phyloP scores from a whole-genome alignment of 23 red algal genomes.

The Chondrus crispus region DNA sequence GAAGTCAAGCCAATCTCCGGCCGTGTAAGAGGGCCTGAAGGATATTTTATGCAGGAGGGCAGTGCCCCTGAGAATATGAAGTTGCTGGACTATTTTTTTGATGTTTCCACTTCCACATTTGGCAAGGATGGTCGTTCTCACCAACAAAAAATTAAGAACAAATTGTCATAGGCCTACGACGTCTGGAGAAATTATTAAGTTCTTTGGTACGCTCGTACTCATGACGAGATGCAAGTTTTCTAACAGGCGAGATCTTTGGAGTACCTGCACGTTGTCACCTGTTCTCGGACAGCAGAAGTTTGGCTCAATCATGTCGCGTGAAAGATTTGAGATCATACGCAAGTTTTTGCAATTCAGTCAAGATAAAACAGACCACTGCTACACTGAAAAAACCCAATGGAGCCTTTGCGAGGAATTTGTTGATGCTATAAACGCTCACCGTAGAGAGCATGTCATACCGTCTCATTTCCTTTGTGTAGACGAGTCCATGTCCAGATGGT shows the following conservation, averaged over 20 bases:
- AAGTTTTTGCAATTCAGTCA: background rate
- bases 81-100: no score
- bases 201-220: background rate
- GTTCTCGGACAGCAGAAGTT: background rate
- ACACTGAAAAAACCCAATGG: background rate
- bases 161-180: background rate
- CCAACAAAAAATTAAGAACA: background rate
- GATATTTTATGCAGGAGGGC: no score
- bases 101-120: background rate
- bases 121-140: background rate
- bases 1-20: no score
- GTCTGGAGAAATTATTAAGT: background rate
- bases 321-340: background rate
- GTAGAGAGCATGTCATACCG: background rate
- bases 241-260: background rate
- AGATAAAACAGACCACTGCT: background rate
- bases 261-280: background rate
- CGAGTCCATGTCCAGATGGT: constrained; percentile 8
- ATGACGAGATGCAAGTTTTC: background rate
- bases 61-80: no score
- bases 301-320: background rate
- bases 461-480: background rate
- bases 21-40: no score
- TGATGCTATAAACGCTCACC: background rate
- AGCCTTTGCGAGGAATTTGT: no score